These are phyloP conservation scores for Boletus pseudo-olivaceus DNA, from an alignment of 768 basidiomycete species.

Conservation along the genomic window DNA sequence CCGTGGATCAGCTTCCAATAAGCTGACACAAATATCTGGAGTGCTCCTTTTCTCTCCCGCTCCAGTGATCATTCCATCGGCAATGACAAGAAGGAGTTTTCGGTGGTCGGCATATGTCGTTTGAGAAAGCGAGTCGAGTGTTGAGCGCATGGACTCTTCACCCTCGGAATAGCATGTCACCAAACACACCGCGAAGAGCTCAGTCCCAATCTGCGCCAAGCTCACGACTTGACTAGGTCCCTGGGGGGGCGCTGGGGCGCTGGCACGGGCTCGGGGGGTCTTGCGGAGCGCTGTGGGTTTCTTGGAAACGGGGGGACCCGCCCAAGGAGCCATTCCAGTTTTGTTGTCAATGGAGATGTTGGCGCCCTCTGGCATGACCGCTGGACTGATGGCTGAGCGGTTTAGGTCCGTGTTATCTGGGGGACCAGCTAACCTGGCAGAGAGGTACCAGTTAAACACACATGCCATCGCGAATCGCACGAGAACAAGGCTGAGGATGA, in stretches of 20 bases:
- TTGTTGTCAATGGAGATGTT: slow-evolving; percentile 90
- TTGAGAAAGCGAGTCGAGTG: slow-evolving; percentile 87
- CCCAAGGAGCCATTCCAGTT: slow-evolving; percentile 94
- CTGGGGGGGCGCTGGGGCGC: slow-evolving; percentile 44
- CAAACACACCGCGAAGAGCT: slow-evolving; percentile 91
- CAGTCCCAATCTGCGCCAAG: slow-evolving; percentile 87
- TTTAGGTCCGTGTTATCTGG: slow-evolving; percentile 70
- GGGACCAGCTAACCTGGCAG: slow-evolving; percentile 72
- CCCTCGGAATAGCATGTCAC: slow-evolving; percentile 99
- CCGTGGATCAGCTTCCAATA: slow-evolving; percentile 89
- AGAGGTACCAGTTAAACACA: slow-evolving; percentile 95
- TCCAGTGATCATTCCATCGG: slow-evolving; percentile 99
- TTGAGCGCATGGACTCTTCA: slow-evolving; percentile 85
- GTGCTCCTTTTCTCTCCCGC: slow-evolving; percentile 94
- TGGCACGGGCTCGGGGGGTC: slow-evolving; percentile 41
- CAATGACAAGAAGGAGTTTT: slow-evolving; percentile 91
- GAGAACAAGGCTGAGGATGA: slow-evolving; percentile 88
- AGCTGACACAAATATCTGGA: slow-evolving; percentile 90
- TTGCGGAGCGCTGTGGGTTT: slow-evolving; percentile 43
- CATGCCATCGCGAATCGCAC: slow-evolving; percentile 96
- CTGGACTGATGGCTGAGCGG: slow-evolving; percentile 85
- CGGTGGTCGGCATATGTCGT: slow-evolving; percentile 91
- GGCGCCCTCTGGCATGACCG: slow-evolving; percentile 95
- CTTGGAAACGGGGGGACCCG: slow-evolving; percentile 52
- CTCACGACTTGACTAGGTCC: slow-evolving; percentile 57